Base-by-base conservation (phyloP, 768 basidiomycete genomes). In the Podaxis sp. region DNA sequence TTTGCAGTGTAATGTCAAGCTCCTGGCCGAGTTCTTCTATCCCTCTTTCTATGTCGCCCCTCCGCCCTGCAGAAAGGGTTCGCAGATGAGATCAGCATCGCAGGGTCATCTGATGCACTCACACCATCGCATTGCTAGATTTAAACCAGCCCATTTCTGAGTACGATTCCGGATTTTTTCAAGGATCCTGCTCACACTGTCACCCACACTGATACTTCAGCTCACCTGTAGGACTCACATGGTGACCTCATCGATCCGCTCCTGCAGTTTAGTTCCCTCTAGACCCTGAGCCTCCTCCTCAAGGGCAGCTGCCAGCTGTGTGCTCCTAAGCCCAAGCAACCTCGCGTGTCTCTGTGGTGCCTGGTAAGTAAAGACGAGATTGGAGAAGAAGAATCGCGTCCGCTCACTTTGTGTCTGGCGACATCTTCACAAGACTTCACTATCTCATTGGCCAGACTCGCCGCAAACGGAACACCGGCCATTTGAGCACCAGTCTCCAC, bases 381-480 rank as follows among this genome's bases (percentile, higher is more conserved):
- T 22, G 19, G 24, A 53, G 24, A 29, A 13, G 17, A 9, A 22
- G 19, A 6, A 41, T 17, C n/a, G 17, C 17, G 19, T 46, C 17
- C 38, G 52, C 66, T 62, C 57, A 84, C 85, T 77, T 84, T 85
- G 68, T 84, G 78, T 25, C 78, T 69, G 22, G 74, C 68, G 19
- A 85, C 75, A 63, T 83, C 74, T 4, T 79, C 74, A 65, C 84
- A 86, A 25, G 76, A 64, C 7, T 70, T 61, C 17, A 73, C 70
- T 60, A 86, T 83, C 59, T 80, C 76, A 61, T 80, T 73, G 4
- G 84, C 65, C 0, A 78, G 63, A 59, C 77, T 70, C 6, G 79
- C 80, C 22, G 77, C 80, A 51, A 78, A 79, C 2, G 84, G 84
- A 3, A 80, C 73, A 54, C 82, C 82, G 3, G 72, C 75, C 0